Percentiles rank a stretch among this genome's conserved stretches.
Conservation (phyloP, 306 rosid species). For the Medicago lupulina region DNA sequence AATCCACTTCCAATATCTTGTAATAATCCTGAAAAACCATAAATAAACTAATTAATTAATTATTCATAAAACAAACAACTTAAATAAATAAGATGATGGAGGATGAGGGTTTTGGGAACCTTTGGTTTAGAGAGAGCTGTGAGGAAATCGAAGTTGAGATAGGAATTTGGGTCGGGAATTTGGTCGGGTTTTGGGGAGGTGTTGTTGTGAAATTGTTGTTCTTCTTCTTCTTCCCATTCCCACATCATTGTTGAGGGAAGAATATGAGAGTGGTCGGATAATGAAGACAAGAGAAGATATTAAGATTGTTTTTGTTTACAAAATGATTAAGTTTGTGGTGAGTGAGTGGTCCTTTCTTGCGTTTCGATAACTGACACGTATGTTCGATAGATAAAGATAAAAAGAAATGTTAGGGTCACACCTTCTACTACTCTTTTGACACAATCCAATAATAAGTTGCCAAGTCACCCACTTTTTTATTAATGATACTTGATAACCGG, state of each 20-base stretch:
- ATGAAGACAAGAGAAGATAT: too few relatives aligned
- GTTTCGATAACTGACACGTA: neutral
- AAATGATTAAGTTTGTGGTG: neutral
- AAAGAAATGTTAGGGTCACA: too few relatives aligned
- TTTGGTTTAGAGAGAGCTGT: constrained; percentile 70
- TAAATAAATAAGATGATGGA: neutral
- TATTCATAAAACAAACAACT: too few relatives aligned
- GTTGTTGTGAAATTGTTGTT: neutral
- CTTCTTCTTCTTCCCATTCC: constrained; percentile 48
- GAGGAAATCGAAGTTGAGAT: constrained; percentile 66
- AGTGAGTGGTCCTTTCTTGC: neutral
- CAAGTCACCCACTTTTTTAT: too few relatives aligned
- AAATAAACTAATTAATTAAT: neutral
- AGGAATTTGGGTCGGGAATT: constrained; percentile 54
- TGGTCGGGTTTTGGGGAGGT: constrained; percentile 44
- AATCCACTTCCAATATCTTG: constrained; percentile 89
- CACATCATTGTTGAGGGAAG: constrained; percentile 49
- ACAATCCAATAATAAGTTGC: too few relatives aligned
- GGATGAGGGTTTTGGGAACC: constrained; percentile 42
- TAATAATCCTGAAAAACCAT: constrained; percentile 69
- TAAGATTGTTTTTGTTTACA: too few relatives aligned
- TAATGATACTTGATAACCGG: too few relatives aligned
- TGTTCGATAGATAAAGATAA: too few relatives aligned
- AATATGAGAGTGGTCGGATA: neutral
- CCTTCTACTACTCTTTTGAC: too few relatives aligned